phyloP scores from a whole-genome alignment of 2,329 filamentous ascomycete species.

The Tolypocladium cylindrosporum region DNA sequence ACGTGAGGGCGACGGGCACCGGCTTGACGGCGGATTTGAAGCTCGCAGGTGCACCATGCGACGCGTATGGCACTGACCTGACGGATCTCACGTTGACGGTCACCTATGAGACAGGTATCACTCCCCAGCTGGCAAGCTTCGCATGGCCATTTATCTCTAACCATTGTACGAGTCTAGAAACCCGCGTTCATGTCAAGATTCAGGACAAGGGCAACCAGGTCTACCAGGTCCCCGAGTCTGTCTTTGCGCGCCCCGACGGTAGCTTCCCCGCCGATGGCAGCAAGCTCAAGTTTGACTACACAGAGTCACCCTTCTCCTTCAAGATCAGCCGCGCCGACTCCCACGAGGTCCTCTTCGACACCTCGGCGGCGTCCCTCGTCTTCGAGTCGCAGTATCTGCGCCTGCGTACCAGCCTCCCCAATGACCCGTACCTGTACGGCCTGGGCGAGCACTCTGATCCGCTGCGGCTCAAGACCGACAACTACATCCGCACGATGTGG shows the following conservation, averaged over 20 bases:
- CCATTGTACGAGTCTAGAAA: slow-evolving; percentile 27
- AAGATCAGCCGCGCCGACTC: slow-evolving; percentile 34
- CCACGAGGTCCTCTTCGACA: slow-evolving; percentile 55
- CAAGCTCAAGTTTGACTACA: slow-evolving; percentile 36
- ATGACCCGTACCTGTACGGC: slow-evolving; percentile 64
- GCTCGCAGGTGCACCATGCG: slow-evolving; percentile 62
- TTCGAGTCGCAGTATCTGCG: slow-evolving; percentile 73
- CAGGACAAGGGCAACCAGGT: slow-evolving; percentile 59
- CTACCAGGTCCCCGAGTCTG: slow-evolving; percentile 63
- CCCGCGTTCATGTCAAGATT: slow-evolving; percentile 66
- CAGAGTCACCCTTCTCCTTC: slow-evolving; percentile 54
- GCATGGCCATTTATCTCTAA: not conserved
- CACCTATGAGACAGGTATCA: slow-evolving; percentile 25
- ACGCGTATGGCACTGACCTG: slow-evolving; percentile 70
- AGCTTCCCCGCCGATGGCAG: slow-evolving; percentile 15
- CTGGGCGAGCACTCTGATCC: slow-evolving; percentile 69
- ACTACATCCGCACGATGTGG: slow-evolving; percentile 56
- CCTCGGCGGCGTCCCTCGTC: slow-evolving; percentile 53
- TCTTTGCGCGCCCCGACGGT: slow-evolving; percentile 45
- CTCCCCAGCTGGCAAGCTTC: not conserved
- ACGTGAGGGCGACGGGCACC: slow-evolving; percentile 39
- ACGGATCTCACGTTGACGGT: slow-evolving; percentile 56
- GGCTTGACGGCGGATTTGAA: slow-evolving; percentile 60
- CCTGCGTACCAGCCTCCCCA: slow-evolving; percentile 59
- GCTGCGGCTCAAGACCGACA: slow-evolving; percentile 55